Evolutionary conservation across 306 rosid species (phyloP), one percentile per base, ranked within the genome.

Genomic region (Glycyrrhiza uralensis): DNA sequence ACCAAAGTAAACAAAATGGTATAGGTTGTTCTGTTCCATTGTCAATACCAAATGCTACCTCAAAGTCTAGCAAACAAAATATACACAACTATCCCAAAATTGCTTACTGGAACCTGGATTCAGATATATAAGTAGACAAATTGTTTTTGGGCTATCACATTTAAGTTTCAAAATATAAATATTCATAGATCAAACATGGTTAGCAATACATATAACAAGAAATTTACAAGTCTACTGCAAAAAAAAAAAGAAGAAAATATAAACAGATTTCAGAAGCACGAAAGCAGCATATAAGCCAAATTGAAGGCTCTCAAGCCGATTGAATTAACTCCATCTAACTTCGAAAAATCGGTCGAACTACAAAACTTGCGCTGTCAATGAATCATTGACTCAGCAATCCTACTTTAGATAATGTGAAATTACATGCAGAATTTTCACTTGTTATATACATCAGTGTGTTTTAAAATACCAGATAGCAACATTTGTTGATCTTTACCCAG

Each of bases 401-500:
- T 67, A 39, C 17, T 67, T 35, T 30, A 60, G 66, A 5, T 82
- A 76, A 24, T 74, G 80, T 19, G 51, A 78, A 50, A 61, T 29
- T 61, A 64, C 17, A 76, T 26, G 26, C 9, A 83, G 15, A 78
- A 57, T 0, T 42, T 72, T 52, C 14, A 63, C 54, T 54, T 71
- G 59, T 7, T 71, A 60, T 54, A 29, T 47, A 58, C 80, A 66
- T 69, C 77, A 35, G 57, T 28, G 42, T 19, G 24, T 56, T 65
- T 81, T 39, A 90, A 71, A 72, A 88, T 63, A 69, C 59, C 75
- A 36, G 75, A 72, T 1, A 92, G 71, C 76, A 87, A 63, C 26
- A 87, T 81, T 57, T 82, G 84, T 70, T 87, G 83, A 81, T 86
- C 85, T 61, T 78, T 83, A 76, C 58, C 83, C 72, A 93, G 82